Percentiles rank a stretch among this genome's conserved stretches.
Conservation (phyloP, 257 asterid species). For the Solanum chilense region DNA sequence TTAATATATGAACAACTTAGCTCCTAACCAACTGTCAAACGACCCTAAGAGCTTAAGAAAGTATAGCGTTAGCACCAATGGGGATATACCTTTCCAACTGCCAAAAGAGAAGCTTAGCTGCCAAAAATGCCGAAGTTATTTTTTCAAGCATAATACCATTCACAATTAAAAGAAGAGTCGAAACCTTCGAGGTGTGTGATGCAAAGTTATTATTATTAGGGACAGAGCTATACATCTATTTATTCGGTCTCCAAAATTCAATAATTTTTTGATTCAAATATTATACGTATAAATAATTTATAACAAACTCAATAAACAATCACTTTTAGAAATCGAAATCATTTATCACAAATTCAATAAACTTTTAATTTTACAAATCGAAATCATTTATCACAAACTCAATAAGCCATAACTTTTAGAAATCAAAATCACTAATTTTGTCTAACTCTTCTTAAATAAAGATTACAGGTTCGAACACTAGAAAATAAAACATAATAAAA, state of each 20-base stretch:
- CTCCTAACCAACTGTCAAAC: rapidly evolving
- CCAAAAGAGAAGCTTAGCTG: neutral
- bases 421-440: too few species aligned
- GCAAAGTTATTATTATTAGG: neutral
- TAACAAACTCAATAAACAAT: neutral
- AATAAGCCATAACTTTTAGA: too few species aligned
- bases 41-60: neutral
- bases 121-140: neutral
- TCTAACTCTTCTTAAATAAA: neutral
- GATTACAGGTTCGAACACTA: neutral
- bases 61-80: neutral
- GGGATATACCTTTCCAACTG: neutral
- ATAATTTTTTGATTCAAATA: neutral
- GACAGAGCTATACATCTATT: neutral
- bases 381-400: too few species aligned
- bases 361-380: neutral
- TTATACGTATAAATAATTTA: neutral
- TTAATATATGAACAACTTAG: neutral
- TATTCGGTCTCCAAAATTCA: neutral
- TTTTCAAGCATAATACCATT: neutral
- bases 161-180: neutral
- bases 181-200: neutral
- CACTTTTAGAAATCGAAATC: neutral
- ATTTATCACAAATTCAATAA: neutral
- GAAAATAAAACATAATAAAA: neutral